Base-by-base conservation (phyloP, 2,329 filamentous ascomycete species). In the Colletotrichum sp. region DNA sequence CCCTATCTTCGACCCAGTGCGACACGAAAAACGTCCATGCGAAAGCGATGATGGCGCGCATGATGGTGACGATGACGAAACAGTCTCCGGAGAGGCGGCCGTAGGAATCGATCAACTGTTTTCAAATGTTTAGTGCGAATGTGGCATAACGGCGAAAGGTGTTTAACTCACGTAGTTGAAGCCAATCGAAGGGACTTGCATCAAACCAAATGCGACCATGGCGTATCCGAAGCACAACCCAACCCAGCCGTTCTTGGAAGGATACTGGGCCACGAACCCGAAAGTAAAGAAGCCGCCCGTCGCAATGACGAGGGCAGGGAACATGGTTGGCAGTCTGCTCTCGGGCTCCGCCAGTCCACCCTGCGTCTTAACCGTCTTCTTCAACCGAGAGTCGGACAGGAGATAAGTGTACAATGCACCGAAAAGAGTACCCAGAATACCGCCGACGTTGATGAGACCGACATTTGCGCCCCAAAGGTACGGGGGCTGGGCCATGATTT, bases 11-110 rank as follows among this genome's bases (percentile, higher is more conserved):
- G 1, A 89, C 83, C 89, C 89, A 91, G 6, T 85, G 82, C 4
- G 85, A 84, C 0, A 88, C 86, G 60, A 91, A 90, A 71, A 90
- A 90, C 0, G 88, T 89, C 88, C 89, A 91, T 0, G 88, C 85
- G 77, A 91, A 91, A 1, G 86, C 84, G 10, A 92, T 85, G 7
- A 90, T 80, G 13, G 88, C 84, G 5, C 89, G 84, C 18, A 88
- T 80, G 36, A 86, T 86, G 2, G 88, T 90, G 0, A 91, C 86
- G 67, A 88, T 87, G 15, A 89, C 88, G 77, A 91, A 90, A 78
- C 89, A 90, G 77, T 91, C 89, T 2, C 86, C 86, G 0, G 87
- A 86, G 1, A 89, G 77, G 2, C 83, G 80, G 1, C 83, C 81
- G 77, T 91, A 91, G 0, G 87, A 83, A 48, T 91, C 89, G 43